Evolutionary conservation across 352 stramenopile genomes (phyloP), one percentile per base, ranked within the genome.

Genomic region (Globisporangium radiosum): DNA sequence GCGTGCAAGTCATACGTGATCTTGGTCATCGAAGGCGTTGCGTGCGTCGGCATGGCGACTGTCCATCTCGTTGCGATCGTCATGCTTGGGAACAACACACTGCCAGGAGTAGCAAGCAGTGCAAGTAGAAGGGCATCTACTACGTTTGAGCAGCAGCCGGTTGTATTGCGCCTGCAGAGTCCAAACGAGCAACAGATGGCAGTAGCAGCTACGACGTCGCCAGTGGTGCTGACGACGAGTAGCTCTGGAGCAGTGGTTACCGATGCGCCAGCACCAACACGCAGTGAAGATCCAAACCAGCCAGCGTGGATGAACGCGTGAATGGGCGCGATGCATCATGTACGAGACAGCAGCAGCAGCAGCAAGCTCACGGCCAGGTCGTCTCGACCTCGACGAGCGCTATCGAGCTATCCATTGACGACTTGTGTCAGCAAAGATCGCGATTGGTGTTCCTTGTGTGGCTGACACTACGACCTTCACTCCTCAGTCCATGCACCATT

Each of bases 21-120:
- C 17, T 63, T 88, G 14, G 70, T 90, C 44, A 52, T 82, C 47
- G 74, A 87, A 52, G 80, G 77, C 38, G 47, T 74, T 3, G 80
- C 73, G 8, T 85, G 81, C 43, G 64, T 90, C 2, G 77, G 10
- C 6, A 70, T 77, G 52, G 71, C 73, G 7, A 49, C 56, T 0
- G 15, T 88, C 39, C 80, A 90, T 33, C 50, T 70, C 25, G 7
- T 82, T 7, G 80, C 65, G 39, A 76, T 90, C 47, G 71, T 78
- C 5, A 43, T 67, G 2, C 80, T 78, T 17, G 72, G 66, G 47
- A 88, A 88, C 75, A 84, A 81, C 58, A 81, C 65, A 4, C 59
- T 59, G 59, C 59, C 59, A 38, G 40, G 43, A 38, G 37, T 52
- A 19, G n/a, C 54, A 33, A 33, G 25, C 1, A 33, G 25, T 33